Conservation (phyloP, 176 grass and related monocot genomes). For the Thalia dealbata region DNA sequence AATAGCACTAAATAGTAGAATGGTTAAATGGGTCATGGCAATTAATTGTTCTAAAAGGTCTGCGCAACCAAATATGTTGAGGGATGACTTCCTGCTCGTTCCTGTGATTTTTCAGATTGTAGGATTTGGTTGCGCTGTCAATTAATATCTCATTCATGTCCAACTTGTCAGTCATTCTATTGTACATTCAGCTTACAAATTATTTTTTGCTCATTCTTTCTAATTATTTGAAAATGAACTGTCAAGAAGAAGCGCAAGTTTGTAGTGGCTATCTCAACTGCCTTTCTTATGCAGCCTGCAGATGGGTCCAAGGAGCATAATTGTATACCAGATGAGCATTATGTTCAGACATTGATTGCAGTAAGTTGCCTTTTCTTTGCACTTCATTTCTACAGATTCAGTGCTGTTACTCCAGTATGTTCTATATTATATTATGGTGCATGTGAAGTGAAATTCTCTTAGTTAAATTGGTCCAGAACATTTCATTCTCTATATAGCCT, state of each 20-base stretch:
- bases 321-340: constrained; percentile 98
- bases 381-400: constrained; percentile 8
- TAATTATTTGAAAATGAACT: constrained; percentile 1
- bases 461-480: background rate
- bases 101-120: background rate
- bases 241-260: constrained; percentile 4
- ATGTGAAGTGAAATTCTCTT: background rate
- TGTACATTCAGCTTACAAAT: no score
- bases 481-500: no score
- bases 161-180: no score
- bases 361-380: constrained; percentile 34
- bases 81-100: background rate
- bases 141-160: no score
- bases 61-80: background rate
- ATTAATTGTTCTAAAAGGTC: background rate
- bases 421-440: background rate
- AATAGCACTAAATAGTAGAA: background rate
- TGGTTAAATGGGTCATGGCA: background rate
- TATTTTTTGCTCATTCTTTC: background rate
- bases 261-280: constrained; percentile 8
- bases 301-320: constrained; percentile 81
- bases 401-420: background rate
- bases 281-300: constrained; percentile 41
- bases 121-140: background rate
- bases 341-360: constrained; percentile 96